Conservation (phyloP, 768 basidiomycete species). For the Amanita pseudoporphyria region DNA sequence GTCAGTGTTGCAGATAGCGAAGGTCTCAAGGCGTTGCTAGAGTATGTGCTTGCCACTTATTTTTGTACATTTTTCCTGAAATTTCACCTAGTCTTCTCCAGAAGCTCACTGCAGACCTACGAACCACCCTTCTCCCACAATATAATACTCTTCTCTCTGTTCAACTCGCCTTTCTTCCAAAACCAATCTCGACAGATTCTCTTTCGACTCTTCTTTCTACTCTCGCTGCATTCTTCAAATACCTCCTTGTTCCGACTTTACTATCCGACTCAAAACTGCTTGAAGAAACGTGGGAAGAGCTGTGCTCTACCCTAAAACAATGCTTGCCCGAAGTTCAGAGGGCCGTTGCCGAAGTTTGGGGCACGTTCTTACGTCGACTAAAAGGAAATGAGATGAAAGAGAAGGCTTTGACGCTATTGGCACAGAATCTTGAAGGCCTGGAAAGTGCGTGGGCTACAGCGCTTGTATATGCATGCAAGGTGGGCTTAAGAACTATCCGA, state of each 20-base stretch:
- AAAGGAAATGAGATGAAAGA: conserved; percentile 46
- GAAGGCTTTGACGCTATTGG: conserved; percentile 46
- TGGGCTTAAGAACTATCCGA: conserved; percentile 13
- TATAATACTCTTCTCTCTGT: conserved; percentile 46
- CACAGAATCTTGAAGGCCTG: conserved; percentile 35
- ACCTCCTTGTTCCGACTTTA: conserved; percentile 59
- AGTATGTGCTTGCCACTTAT: conserved; percentile 31
- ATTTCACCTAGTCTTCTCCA: conserved; percentile 52
- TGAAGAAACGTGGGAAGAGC: conserved; percentile 48
- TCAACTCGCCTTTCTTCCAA: conserved; percentile 48
- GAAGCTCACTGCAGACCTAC: conserved; percentile 71
- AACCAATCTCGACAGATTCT: conserved; percentile 47
- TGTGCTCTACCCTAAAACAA: conserved; percentile 41
- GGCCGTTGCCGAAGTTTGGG: conserved; percentile 85
- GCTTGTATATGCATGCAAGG: conserved; percentile 73
- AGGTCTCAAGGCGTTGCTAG: conserved; percentile 61
- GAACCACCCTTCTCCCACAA: conserved; percentile 59
- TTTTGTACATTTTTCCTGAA: conserved; percentile 1
- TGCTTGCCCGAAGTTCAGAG: conserved; percentile 68
- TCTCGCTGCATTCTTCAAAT: conserved; percentile 60
- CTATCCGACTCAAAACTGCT: conserved; percentile 34
- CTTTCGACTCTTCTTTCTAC: conserved; percentile 60
- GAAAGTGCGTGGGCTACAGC: conserved; percentile 68
- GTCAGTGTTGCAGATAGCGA: conserved; percentile 59
- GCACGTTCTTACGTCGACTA: conserved; percentile 60